Evolutionary conservation across 805 yeast species (phyloP).

Genomic region (Myxozyma geophila): DNA sequence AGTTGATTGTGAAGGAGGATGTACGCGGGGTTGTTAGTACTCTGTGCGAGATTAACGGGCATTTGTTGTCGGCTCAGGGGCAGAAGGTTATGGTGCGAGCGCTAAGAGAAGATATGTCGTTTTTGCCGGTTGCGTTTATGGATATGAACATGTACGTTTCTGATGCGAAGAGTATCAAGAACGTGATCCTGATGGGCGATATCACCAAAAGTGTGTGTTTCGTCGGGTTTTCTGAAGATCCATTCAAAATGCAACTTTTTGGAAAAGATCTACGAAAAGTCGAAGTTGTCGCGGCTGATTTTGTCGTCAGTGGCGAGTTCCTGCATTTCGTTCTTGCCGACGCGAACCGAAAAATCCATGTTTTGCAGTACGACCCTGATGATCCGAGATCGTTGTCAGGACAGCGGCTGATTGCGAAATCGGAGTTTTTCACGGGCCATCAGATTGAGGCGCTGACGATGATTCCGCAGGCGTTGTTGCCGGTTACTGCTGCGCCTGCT

Average conservation of each 20-base stretch:
- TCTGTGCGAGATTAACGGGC: constrained; percentile 78
- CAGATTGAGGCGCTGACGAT: constrained; percentile 42
- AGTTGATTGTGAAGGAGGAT: constrained; percentile 70
- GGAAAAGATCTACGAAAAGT: constrained; percentile 73
- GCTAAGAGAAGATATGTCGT: constrained; percentile 79
- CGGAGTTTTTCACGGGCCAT: constrained; percentile 72
- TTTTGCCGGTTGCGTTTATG: constrained; percentile 90
- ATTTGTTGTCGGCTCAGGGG: constrained; percentile 84
- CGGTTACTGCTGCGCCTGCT: background rate
- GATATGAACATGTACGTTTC: constrained; percentile 82
- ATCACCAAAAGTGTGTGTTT: constrained; percentile 74
- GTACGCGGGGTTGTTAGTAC: constrained; percentile 84
- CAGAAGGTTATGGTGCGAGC: constrained; percentile 80
- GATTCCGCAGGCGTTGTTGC: constrained; percentile 39
- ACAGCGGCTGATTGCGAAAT: constrained; percentile 67
- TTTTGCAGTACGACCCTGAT: constrained; percentile 89
- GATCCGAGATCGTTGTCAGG: constrained; percentile 84
- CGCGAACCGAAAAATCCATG: constrained; percentile 64
- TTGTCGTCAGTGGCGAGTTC: constrained; percentile 71
- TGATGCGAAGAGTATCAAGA: constrained; percentile 82
- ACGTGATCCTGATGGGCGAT: constrained; percentile 81
- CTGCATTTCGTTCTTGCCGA: constrained; percentile 72
- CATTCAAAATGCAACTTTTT: constrained; percentile 78
- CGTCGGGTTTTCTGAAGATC: constrained; percentile 92
- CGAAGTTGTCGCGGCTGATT: constrained; percentile 75